phyloP scores from a whole-genome alignment of 495 filamentous ascomycete genomes.

The Aspergillus baeticus region DNA sequence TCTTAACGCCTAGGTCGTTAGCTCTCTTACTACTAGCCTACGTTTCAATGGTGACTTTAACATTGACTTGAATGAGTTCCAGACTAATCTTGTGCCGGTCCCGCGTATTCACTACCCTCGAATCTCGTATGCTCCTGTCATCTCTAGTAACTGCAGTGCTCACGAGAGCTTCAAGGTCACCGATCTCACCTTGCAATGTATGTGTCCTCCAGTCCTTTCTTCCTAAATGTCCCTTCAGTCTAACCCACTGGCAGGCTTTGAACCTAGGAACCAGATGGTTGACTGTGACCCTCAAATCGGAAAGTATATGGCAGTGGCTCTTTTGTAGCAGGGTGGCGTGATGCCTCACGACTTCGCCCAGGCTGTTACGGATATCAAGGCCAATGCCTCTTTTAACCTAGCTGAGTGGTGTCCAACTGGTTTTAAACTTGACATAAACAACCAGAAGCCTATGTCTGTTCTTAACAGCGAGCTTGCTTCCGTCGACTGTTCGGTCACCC shows the following conservation, averaged over 20 bases:
- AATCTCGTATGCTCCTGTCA: conserved; percentile 59
- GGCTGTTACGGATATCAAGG: conserved; percentile 99
- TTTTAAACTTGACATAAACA: conserved; percentile 67
- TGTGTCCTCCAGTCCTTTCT: not conserved
- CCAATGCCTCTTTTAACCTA: conserved; percentile 99
- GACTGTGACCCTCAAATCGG: too few relatives aligned
- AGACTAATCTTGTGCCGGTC: conserved; percentile 99
- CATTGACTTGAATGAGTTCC: conserved; percentile 98
- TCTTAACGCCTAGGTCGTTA: conserved; percentile 99
- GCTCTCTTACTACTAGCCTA: conserved; percentile 94
- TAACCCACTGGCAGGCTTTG: too few relatives aligned
- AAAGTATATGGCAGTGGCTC: too few relatives aligned
- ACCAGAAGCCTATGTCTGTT: conserved; percentile 58
- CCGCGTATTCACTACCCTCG: conserved; percentile 99
- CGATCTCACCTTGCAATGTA: too few relatives aligned
- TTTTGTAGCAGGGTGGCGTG: not conserved
- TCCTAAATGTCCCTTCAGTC: not conserved
- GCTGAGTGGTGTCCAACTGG: conserved; percentile 91
- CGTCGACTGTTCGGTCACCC: conserved; percentile 24
- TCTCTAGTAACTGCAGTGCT: conserved; percentile 90
- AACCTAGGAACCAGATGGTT: too few relatives aligned
- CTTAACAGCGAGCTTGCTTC: too few relatives aligned
- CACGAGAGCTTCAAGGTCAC: conserved; percentile 73
- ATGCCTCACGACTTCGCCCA: conserved; percentile 75
- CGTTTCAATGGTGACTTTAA: conserved; percentile 99